phyloP scores from a whole-genome alignment of 139 green algal genomes.

The Picochlorum sp. region DNA sequence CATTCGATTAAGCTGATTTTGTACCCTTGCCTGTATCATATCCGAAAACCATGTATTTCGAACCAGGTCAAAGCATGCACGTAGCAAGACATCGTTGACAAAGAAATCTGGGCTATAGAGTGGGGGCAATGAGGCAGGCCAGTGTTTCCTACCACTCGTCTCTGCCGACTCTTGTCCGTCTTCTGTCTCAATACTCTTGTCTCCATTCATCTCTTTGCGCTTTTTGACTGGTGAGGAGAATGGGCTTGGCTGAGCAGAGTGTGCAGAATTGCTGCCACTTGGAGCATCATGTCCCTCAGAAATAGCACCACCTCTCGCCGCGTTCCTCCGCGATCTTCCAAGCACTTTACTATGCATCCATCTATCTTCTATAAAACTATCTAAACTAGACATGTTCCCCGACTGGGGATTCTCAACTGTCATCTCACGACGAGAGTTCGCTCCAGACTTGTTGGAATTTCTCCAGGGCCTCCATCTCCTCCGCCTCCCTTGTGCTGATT shows the following conservation, averaged over 20 bases:
- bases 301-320: not conserved
- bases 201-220: not conserved
- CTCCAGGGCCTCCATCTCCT: not conserved
- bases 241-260: not conserved
- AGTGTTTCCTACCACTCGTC: not conserved
- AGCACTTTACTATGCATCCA: conserved; percentile 7
- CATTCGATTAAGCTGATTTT: conserved; percentile 37
- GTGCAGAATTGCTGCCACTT: not conserved
- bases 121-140: not conserved
- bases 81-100: conserved; percentile 36
- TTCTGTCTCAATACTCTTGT: not conserved
- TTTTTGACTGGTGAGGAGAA: not conserved
- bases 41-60: conserved; percentile 27
- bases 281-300: not conserved
- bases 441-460: not conserved
- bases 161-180: not conserved
- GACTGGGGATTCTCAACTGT: not conserved
- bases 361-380: conserved; percentile 9
- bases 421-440: not conserved
- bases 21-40: conserved; percentile 18
- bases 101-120: conserved; percentile 23
- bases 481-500: not conserved
- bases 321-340: not conserved
- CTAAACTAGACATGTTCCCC: not conserved
- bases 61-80: conserved; percentile 40